Conservation (phyloP, 2,329 filamentous ascomycete species). For the Monilinia polystroma region DNA sequence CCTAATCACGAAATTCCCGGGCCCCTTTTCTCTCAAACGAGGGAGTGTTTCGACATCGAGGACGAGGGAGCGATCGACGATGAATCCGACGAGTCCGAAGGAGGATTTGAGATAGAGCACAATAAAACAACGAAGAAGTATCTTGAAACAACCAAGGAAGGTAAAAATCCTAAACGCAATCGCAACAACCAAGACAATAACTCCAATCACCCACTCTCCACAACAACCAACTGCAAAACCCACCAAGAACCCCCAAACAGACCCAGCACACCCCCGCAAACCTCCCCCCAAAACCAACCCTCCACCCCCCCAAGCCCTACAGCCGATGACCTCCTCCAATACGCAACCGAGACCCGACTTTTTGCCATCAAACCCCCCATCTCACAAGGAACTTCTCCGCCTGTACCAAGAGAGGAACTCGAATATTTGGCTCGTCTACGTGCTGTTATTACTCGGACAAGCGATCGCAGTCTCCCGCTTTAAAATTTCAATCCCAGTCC, state of each 20-base stretch:
- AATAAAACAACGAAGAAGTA: not conserved
- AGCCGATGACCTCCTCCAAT: not conserved
- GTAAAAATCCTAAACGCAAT: too few relatives aligned
- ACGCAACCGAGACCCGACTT: not conserved
- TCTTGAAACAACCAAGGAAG: too few relatives aligned
- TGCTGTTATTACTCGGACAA: not conserved
- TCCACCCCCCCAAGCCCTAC: not conserved
- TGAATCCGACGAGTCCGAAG: not conserved
- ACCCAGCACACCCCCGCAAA: too few relatives aligned
- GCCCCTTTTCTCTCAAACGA: not conserved
- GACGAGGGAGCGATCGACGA: not conserved
- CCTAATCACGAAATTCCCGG: fast-evolving
- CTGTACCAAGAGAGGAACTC: fast-evolving
- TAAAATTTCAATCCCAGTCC: too few relatives aligned
- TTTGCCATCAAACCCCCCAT: fast-evolving
- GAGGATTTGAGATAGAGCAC: fast-evolving
- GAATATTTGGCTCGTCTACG: not conserved
- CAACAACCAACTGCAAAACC: too few relatives aligned
- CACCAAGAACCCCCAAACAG: too few relatives aligned
- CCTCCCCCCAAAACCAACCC: not conserved
- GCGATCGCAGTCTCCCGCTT: too few relatives aligned
- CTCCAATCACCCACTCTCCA: too few relatives aligned
- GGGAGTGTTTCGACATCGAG: not conserved
- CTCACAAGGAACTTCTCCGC: fast-evolving
- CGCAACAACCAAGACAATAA: too few relatives aligned